Percentiles rank a stretch among this genome's conserved stretches.
phyloP scores from a whole-genome alignment of 1,139 yeast species.

The Candida sanyaensis region DNA sequence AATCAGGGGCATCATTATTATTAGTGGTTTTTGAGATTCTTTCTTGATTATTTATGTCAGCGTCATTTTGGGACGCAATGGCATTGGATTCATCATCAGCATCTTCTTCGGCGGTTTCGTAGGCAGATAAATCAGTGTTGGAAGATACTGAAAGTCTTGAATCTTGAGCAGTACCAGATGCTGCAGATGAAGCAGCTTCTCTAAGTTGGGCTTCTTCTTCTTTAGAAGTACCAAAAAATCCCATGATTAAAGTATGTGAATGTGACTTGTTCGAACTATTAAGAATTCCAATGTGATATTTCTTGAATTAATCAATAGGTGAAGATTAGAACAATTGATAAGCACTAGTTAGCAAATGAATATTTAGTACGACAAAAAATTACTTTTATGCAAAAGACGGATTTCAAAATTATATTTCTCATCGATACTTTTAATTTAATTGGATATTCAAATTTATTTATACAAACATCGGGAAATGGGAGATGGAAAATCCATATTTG shows the following conservation, averaged over 20 bases:
- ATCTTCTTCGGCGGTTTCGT: conserved; percentile 35
- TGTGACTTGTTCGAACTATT: too few species aligned
- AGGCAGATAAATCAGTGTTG: conserved; percentile 25
- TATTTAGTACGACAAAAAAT: too few species aligned
- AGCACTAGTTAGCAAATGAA: background rate
- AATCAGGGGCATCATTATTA: background rate
- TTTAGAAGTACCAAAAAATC: conserved; percentile 37
- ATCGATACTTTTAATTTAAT: background rate
- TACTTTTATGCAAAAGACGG: background rate
- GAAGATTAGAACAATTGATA: background rate
- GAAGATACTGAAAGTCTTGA: conserved; percentile 20
- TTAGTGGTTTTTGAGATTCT: background rate
- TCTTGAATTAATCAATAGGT: background rate
- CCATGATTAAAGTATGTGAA: conserved; percentile 15
- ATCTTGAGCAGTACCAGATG: conserved; percentile 5
- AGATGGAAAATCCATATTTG: background rate
- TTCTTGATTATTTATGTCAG: background rate
- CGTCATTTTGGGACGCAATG: background rate
- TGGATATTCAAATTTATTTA: too few species aligned
- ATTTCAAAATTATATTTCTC: too few species aligned
- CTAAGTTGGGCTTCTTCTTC: conserved; percentile 42
- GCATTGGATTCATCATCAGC: background rate
- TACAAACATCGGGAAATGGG: background rate
- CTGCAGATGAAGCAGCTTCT: conserved; percentile 25
- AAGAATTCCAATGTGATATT: background rate